phyloP scores from a whole-genome alignment of 805 yeast species.

The Nakazawaea wickerhamii region DNA sequence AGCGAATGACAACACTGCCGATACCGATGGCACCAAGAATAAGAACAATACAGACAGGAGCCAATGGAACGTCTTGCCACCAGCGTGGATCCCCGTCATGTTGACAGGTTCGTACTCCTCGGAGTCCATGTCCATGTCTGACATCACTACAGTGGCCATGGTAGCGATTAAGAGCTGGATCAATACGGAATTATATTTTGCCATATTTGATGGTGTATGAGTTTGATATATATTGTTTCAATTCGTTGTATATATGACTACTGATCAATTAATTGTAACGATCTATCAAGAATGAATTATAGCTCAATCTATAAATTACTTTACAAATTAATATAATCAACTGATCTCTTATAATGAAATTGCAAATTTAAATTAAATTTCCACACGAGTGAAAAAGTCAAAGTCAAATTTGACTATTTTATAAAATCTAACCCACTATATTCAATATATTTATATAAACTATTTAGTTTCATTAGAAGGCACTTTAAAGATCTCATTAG shows the following conservation, averaged over 20 bases:
- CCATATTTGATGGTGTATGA: neutral
- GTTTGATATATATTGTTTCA: neutral
- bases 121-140: slow-evolving; percentile 10
- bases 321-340: too few relatives aligned
- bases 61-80: slow-evolving; percentile 63
- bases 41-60: slow-evolving; percentile 40
- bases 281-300: too few relatives aligned
- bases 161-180: neutral
- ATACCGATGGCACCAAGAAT: slow-evolving; percentile 51
- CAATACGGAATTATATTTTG: neutral
- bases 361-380: too few relatives aligned
- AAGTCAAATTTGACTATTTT: neutral
- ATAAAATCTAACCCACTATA: neutral
- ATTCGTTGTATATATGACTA: neutral
- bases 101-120: slow-evolving; percentile 3
- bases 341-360: too few relatives aligned
- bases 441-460: neutral
- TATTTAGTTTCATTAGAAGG: neutral
- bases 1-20: slow-evolving; percentile 52
- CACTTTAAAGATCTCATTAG: slow-evolving; percentile 21
- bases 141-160: neutral
- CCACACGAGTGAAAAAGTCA: too few relatives aligned
- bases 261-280: too few relatives aligned
- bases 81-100: slow-evolving; percentile 28
- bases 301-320: too few relatives aligned